These are phyloP conservation scores for Leccinum pallidistipes DNA, from an alignment of 1,284 basidiomycete species.

Conservation along the genomic window DNA sequence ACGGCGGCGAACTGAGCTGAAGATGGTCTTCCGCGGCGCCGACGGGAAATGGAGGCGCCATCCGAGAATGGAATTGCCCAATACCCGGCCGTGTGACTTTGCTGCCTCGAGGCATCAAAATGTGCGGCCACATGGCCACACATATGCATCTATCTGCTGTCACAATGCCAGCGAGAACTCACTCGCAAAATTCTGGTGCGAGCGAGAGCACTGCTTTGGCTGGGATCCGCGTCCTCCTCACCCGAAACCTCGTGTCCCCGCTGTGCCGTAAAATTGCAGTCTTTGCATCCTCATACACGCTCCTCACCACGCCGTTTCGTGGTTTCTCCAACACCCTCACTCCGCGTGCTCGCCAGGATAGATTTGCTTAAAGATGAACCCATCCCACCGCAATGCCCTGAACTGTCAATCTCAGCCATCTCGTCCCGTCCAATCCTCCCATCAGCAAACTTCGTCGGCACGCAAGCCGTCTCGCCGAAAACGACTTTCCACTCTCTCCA, in stretches of 20 bases:
- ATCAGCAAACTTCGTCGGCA: conserved; percentile 18
- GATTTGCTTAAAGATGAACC: conserved; percentile 37
- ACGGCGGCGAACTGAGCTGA: background rate
- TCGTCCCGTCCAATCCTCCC: conserved; percentile 17
- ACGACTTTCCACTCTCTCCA: conserved; percentile 31
- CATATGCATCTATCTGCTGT: background rate
- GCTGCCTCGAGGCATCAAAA: conserved; percentile 28
- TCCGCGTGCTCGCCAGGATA: conserved; percentile 32
- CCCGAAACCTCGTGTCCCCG: conserved; percentile 25
- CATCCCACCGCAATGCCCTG: conserved; percentile 34
- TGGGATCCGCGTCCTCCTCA: conserved; percentile 20
- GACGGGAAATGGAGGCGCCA: background rate
- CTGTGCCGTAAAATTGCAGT: conserved; percentile 20
- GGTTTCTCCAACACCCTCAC: conserved; percentile 24
- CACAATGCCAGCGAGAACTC: conserved; percentile 9
- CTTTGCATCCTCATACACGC: conserved; percentile 40
- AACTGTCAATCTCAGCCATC: conserved; percentile 31
- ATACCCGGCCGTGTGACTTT: background rate
- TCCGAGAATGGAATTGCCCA: background rate
- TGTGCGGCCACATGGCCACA: background rate
- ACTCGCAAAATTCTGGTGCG: conserved; percentile 8
- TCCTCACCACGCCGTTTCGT: conserved; percentile 31
- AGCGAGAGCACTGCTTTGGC: conserved; percentile 22
- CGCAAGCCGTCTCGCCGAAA: conserved; percentile 41
- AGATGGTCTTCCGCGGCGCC: background rate